Conservation (phyloP, 1,284 basidiomycete genomes). For the Cutaneotrichosporon arboriforme region DNA sequence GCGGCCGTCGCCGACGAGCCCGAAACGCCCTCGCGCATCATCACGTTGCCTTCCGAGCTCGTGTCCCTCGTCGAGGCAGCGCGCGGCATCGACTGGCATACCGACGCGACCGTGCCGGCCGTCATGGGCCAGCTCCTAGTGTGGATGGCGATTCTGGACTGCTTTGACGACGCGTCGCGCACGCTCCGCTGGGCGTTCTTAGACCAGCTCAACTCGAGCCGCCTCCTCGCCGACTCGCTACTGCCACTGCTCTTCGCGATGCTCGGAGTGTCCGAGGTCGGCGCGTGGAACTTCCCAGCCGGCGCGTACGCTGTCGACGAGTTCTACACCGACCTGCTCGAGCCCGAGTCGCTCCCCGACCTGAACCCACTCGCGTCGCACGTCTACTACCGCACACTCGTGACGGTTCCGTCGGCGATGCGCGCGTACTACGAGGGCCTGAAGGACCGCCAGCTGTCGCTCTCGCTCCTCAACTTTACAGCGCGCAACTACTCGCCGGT, state of each 20-base stretch:
- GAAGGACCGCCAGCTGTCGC: slow-evolving; percentile 80
- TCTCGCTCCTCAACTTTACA: slow-evolving; percentile 70
- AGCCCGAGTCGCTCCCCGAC: slow-evolving; percentile 56
- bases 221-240: slow-evolving; percentile 61
- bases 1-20: slow-evolving; percentile 39
- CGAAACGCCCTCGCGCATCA: slow-evolving; percentile 24
- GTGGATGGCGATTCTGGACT: slow-evolving; percentile 86
- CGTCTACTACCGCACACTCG: slow-evolving; percentile 77
- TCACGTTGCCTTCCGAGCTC: slow-evolving; percentile 60
- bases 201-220: slow-evolving; percentile 70
- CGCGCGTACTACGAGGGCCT: slow-evolving; percentile 79
- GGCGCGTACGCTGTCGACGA: slow-evolving; percentile 80
- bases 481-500: slow-evolving; percentile 84
- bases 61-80: slow-evolving; percentile 58
- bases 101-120: slow-evolving; percentile 43
- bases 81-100: slow-evolving; percentile 48
- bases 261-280: slow-evolving; percentile 52
- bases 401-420: slow-evolving; percentile 74
- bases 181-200: slow-evolving; percentile 58
- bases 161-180: slow-evolving; percentile 67
- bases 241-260: slow-evolving; percentile 70
- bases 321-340: slow-evolving; percentile 63
- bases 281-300: slow-evolving; percentile 45
- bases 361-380: slow-evolving; percentile 69
- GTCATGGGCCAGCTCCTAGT: slow-evolving; percentile 57